These are phyloP conservation scores for Dendrocalamus latiflorus DNA, from an alignment of 202 grass and related monocot genomes.

Conservation along the genomic window DNA sequence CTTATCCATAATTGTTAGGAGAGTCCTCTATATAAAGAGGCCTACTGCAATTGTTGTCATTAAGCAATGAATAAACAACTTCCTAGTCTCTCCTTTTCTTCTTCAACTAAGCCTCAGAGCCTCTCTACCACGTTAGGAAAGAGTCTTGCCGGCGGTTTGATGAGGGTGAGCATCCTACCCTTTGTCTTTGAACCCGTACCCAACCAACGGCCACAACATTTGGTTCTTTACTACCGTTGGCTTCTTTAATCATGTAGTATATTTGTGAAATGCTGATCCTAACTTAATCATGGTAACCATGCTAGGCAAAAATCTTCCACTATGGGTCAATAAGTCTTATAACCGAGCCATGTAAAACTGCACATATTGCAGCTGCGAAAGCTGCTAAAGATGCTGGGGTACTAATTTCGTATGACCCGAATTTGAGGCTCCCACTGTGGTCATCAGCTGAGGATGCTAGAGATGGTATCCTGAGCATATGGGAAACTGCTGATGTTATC, in stretches of 20 bases:
- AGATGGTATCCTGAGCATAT: constrained; percentile 91
- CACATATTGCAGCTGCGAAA: constrained; percentile 81
- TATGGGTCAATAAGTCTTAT: constrained; percentile 98
- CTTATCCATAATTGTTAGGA: too few species aligned
- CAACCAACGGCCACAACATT: too few species aligned
- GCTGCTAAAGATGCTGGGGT: constrained; percentile 84
- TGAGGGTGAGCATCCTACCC: too few species aligned
- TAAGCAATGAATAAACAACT: too few species aligned
- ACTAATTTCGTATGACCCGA: constrained; percentile 91
- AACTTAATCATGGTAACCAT: constrained; percentile 28
- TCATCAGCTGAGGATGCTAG: constrained; percentile 75
- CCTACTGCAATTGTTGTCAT: too few species aligned
- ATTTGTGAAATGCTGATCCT: constrained; percentile 29
- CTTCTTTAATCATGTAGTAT: constrained; percentile 22
- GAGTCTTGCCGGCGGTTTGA: too few species aligned
- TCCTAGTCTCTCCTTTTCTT: too few species aligned
- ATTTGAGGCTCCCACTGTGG: constrained; percentile 94
- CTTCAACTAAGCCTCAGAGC: too few species aligned
- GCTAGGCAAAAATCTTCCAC: constrained; percentile 90
- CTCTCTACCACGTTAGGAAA: too few species aligned
- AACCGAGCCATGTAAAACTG: constrained; percentile 94
- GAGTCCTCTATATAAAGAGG: too few species aligned
- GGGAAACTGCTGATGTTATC: constrained; percentile 87
- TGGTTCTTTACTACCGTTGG: not conserved
- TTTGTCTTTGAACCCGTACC: too few species aligned